Conservation (phyloP, 176 grass and related monocot species). For the Dendrocalamus sinicus region DNA sequence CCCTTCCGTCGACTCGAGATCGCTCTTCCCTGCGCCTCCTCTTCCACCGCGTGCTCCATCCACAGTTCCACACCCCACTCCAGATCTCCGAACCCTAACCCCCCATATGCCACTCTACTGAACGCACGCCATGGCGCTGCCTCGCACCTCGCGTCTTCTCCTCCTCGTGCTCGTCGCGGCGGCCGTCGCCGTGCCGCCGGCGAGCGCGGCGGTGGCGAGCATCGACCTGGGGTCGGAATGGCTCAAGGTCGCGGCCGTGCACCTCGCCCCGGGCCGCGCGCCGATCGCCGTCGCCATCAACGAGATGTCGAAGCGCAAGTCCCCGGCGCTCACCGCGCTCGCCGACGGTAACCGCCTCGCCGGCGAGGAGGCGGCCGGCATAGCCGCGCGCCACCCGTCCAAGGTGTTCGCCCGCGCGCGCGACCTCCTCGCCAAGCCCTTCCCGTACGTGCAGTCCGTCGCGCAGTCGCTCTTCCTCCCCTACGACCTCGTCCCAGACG, state of each 20-base stretch:
- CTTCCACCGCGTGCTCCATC: constrained; percentile 38
- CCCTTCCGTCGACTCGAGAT: constrained; percentile 52
- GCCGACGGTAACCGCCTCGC: constrained; percentile 75
- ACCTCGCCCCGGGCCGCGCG: constrained; percentile 74
- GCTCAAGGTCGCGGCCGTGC: constrained; percentile 93
- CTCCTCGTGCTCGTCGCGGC: constrained; percentile 32
- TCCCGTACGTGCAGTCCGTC: constrained; percentile 59
- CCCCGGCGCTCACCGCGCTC: constrained; percentile 78
- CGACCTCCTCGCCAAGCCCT: constrained; percentile 84
- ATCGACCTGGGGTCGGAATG: constrained; percentile 97
- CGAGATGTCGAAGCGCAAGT: constrained; percentile 99
- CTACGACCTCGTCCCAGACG: constrained; percentile 80
- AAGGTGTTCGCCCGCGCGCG: constrained; percentile 86
- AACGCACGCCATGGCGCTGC: constrained; percentile 30
- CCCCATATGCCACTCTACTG: constrained; percentile 45
- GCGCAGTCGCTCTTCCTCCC: constrained; percentile 76
- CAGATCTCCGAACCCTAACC: constrained; percentile 59
- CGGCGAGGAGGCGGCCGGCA: constrained; percentile 91
- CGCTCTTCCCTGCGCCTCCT: constrained; percentile 40
- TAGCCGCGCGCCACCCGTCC: constrained; percentile 78
- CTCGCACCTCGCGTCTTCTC: constrained; percentile 21
- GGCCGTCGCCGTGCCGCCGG: constrained; percentile 41
- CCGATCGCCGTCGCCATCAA: constrained; percentile 93
- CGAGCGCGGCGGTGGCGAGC: constrained; percentile 83
- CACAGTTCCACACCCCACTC: constrained; percentile 7